Evolutionary conservation across 1,284 basidiomycete genomes (phyloP).

Genomic region (Mixia osmundae): DNA sequence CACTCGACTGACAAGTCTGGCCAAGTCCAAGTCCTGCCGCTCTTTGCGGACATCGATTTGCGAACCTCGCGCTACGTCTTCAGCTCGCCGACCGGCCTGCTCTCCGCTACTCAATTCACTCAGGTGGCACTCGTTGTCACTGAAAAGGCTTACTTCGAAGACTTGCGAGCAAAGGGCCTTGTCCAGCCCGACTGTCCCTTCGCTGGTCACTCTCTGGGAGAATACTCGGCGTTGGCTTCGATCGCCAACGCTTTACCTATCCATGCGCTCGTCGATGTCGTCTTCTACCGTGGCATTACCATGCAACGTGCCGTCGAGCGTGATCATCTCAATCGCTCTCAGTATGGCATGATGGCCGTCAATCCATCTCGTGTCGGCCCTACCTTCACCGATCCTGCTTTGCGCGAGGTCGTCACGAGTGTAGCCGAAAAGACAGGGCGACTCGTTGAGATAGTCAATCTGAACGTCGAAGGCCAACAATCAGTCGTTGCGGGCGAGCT

Average conservation of each 20-base stretch:
- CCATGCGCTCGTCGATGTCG: conserved; percentile 72
- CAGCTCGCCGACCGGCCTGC: conserved; percentile 77
- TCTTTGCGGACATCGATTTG: conserved; percentile 58
- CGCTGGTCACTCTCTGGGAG: conserved; percentile 91
- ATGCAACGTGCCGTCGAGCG: conserved; percentile 97
- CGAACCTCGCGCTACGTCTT: conserved; percentile 91
- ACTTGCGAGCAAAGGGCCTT: conserved; percentile 87
- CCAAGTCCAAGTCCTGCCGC: conserved; percentile 73
- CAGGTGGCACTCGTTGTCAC: conserved; percentile 95
- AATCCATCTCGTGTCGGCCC: conserved; percentile 87
- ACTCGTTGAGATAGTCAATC: conserved; percentile 82
- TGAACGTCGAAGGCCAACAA: conserved; percentile 75
- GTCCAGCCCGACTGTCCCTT: conserved; percentile 79
- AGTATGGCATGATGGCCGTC: conserved; percentile 97
- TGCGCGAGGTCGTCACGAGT: conserved; percentile 82
- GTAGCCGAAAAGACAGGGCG: conserved; percentile 53
- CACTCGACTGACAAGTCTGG: conserved; percentile 86
- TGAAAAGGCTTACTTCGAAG: conserved; percentile 79
- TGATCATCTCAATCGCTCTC: conserved; percentile 70
- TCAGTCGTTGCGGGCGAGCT: conserved; percentile 96
- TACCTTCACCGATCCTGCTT: conserved; percentile 62
- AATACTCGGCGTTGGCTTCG: conserved; percentile 91
- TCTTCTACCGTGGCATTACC: conserved; percentile 97
- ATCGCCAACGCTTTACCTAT: conserved; percentile 90
- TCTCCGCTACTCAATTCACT: conserved; percentile 94